Base-by-base conservation (phyloP, 768 basidiomycete genomes). In the Phlebiopsis gigantea region DNA sequence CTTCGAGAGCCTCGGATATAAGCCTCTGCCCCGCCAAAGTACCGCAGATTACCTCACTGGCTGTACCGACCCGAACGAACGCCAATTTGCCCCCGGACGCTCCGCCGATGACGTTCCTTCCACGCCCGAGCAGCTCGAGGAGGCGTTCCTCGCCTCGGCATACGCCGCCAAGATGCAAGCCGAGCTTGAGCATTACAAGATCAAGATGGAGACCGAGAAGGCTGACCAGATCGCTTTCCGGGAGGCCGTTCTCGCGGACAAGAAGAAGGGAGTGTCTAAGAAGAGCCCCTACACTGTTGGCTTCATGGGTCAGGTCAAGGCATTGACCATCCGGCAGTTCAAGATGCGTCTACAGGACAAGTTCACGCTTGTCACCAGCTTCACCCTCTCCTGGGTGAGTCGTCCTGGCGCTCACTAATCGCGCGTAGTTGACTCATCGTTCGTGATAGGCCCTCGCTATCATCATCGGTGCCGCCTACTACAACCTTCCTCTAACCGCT, bases 41-140 rank as follows among this genome's bases (percentile, higher is more conserved):
- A n/a, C n/a, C n/a, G 83, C 91, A 9, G 92, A 94, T 67, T 94
- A 89, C 69, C 78, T 94, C 21, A 90, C 89, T 21, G 87, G 87
- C 5, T 87, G 85, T 70, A 88, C 93, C 2, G 90, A 91, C 64
- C 80, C 85, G 0, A 90, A 93, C 63, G 92, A 96, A 72, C 88
- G 93, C 24, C 87, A 85, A 66, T 87, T 88, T 62, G 80, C 83
- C 0, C 72, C 79, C 2, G 89, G 85, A 5, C 79, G 77, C 22
- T 81, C 84, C 9, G 76, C 73, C 12, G 59, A 61, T 0, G 77
- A 84, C 59, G 85, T 85, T 0, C 90, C 89, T 0, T 81, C 81
- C 5, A 79, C 88, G 0, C 84, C 93, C 0, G 75, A 80, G 47
- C 79, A 75, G 29, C 79, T 95, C 22, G 91, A 88, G 64, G 69